Percentiles rank a stretch among this genome's conserved stretches.
Conservation (phyloP, 225 moss, liverwort and hornwort species). For the Takakia lepidozioides region DNA sequence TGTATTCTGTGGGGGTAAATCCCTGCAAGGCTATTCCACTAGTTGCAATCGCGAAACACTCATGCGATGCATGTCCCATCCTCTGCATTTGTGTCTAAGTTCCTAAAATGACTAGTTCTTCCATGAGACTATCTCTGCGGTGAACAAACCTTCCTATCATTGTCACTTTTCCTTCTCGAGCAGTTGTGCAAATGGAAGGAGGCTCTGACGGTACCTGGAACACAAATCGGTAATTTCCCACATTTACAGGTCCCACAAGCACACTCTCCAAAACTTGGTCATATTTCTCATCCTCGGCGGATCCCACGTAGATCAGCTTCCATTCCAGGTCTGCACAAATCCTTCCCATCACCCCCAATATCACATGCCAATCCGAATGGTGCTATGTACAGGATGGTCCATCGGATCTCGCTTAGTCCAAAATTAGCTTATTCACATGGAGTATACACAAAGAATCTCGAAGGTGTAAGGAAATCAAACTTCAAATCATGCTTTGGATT, state of each 20-base stretch:
- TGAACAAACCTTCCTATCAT: neutral
- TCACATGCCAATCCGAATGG: neutral
- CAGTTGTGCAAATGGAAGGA: neutral
- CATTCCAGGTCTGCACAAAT: constrained; percentile 71
- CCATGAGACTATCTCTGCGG: neutral
- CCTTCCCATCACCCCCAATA: neutral
- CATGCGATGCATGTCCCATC: too few species aligned
- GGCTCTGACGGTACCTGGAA: constrained; percentile 54
- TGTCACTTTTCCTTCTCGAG: too few species aligned
- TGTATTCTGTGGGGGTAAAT: too few species aligned
- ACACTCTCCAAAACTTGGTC: constrained; percentile 94
- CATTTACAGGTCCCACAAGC: constrained; percentile 77
- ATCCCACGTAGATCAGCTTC: constrained; percentile 94
- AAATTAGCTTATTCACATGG: neutral
- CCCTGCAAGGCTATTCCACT: too few species aligned
- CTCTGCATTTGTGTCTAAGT: neutral
- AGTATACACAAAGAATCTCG: neutral
- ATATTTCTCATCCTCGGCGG: constrained; percentile 93
- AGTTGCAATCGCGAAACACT: too few species aligned
- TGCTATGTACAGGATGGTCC: neutral
- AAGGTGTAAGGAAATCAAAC: neutral
- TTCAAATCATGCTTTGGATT: too few species aligned
- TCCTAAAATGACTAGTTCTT: neutral
- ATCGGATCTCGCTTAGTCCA: neutral
- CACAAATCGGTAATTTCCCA: constrained; percentile 86